Conservation (phyloP, 148 eudicot species). For the Silene conica region DNA sequence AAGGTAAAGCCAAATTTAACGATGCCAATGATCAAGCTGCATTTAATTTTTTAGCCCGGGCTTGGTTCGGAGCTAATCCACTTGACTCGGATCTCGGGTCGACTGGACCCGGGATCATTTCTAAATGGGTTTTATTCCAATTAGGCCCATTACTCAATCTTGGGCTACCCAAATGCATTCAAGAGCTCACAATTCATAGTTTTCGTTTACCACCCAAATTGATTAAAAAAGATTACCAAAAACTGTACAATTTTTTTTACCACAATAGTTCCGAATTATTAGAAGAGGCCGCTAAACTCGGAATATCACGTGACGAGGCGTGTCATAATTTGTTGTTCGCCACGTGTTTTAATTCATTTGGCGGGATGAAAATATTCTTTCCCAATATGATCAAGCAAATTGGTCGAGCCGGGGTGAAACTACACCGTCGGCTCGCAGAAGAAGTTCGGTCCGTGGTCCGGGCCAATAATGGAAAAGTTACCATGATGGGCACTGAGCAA, state of each 20-base stretch:
- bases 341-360: constrained; percentile 86
- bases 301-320: constrained; percentile 71
- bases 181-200: constrained; percentile 54
- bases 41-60: constrained; percentile 55
- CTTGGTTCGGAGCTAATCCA: constrained; percentile 47
- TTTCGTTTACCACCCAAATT: constrained; percentile 51
- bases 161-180: constrained; percentile 56
- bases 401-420: constrained; percentile 61
- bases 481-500: constrained; percentile 66
- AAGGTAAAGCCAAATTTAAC: constrained; percentile 52
- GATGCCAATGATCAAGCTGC: constrained; percentile 61
- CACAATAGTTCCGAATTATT: constrained; percentile 29
- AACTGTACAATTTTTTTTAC: constrained; percentile 65
- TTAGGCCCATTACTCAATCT: constrained; percentile 54
- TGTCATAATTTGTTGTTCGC: constrained; percentile 74
- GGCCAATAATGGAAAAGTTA: constrained; percentile 49
- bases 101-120: constrained; percentile 48
- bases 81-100: constrained; percentile 44
- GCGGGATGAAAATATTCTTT: constrained; percentile 80
- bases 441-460: constrained; percentile 60
- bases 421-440: constrained; percentile 54
- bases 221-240: constrained; percentile 54
- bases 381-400: constrained; percentile 73
- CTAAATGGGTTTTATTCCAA: constrained; percentile 64
- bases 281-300: constrained; percentile 55